Conservation (phyloP, 306 rosid genomes). For the Coriaria nepalensis region DNA sequence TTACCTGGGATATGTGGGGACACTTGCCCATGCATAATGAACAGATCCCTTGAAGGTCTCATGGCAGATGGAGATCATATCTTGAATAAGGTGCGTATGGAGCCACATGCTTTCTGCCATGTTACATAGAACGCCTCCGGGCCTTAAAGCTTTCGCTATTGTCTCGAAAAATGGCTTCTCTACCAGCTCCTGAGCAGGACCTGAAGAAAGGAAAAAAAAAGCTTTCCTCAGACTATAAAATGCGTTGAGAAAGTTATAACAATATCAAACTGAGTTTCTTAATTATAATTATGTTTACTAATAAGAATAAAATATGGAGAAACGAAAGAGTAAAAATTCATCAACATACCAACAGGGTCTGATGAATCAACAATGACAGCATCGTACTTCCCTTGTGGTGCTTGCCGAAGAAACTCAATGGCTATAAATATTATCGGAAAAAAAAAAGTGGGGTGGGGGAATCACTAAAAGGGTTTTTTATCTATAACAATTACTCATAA, state of each 20-base stretch:
- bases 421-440: too few relatives aligned
- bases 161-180: constrained; percentile 28
- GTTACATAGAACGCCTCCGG: constrained; percentile 49
- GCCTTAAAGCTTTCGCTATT: constrained; percentile 35
- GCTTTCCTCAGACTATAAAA: neutral
- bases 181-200: constrained; percentile 39
- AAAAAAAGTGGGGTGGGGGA: too few relatives aligned
- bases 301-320: neutral
- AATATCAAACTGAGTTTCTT: too few relatives aligned
- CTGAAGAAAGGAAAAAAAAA: constrained; percentile 8
- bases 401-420: constrained; percentile 27
- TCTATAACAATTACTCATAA: too few relatives aligned
- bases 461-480: too few relatives aligned
- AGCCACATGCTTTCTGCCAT: constrained; percentile 70
- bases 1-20: constrained; percentile 73
- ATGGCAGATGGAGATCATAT: constrained; percentile 22
- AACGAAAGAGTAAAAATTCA: neutral
- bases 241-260: neutral
- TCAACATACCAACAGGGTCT: constrained; percentile 38
- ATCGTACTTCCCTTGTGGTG: constrained; percentile 40
- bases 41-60: constrained; percentile 46
- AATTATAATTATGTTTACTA: too few relatives aligned
- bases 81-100: constrained; percentile 19
- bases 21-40: constrained; percentile 58
- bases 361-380: constrained; percentile 55